Conservation (phyloP, 257 asterid genomes). For the Solanum chiquidenum region DNA sequence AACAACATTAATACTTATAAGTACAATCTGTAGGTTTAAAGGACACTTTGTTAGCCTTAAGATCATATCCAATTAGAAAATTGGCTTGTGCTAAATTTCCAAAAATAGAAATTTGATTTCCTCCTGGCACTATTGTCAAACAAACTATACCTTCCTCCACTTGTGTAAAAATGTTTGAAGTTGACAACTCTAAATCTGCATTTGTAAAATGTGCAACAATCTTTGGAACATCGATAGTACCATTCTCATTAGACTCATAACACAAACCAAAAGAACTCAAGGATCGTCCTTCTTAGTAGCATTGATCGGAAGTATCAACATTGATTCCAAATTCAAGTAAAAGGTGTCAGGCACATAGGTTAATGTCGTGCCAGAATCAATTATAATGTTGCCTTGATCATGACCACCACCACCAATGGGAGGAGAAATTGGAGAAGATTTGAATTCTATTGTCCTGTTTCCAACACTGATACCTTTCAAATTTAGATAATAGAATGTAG, state of each 20-base stretch:
- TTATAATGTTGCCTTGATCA: constrained; percentile 6
- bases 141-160: neutral
- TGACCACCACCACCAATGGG: neutral
- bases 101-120: constrained; percentile 7
- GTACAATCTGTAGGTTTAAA: constrained; percentile 40
- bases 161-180: neutral
- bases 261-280: neutral
- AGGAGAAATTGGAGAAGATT: neutral
- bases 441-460: neutral
- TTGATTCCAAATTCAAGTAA: neutral
- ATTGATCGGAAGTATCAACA: neutral
- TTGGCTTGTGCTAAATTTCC: constrained; percentile 40
- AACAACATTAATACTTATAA: neutral
- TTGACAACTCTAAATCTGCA: constrained; percentile 3
- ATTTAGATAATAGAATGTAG: neutral
- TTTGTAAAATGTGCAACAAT: neutral
- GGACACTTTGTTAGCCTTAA: constrained; percentile 22
- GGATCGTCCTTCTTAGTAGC: neutral
- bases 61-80: constrained; percentile 40
- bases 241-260: neutral
- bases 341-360: neutral
- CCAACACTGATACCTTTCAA: neutral
- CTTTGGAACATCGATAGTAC: neutral
- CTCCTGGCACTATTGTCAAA: neutral
- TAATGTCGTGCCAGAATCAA: constrained; percentile 7